Evolutionary conservation across 2,329 filamentous ascomycete species (phyloP).

Genomic region (Aspergillus arachidicola): DNA sequence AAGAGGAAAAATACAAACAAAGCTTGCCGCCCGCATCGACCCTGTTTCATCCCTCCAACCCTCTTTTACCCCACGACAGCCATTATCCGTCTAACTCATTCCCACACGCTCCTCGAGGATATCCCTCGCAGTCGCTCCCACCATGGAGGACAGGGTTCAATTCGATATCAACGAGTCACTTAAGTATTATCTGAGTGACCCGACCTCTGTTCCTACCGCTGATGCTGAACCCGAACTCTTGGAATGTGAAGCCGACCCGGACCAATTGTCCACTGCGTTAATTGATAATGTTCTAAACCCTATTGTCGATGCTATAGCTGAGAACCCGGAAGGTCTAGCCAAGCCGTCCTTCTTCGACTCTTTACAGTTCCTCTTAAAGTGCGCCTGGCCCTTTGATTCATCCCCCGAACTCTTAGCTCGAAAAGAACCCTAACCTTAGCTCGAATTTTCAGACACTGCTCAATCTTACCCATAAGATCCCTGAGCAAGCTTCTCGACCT

Average conservation of each 20-base stretch:
- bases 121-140: conserved; percentile 47
- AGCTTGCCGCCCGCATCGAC: conserved; percentile 7
- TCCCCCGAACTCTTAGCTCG: conserved; percentile 33
- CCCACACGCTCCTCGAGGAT: conserved; percentile 18
- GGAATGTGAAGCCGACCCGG: conserved; percentile 91
- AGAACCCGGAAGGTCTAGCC: conserved; percentile 85
- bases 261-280: conserved; percentile 74
- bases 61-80: conserved; percentile 3
- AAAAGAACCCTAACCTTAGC: conserved; percentile 61
- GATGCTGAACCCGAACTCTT: conserved; percentile 82
- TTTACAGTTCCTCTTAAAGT: conserved; percentile 95
- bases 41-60: conserved; percentile 8
- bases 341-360: conserved; percentile 84
- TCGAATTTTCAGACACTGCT: conserved; percentile 74
- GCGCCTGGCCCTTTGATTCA: conserved; percentile 61
- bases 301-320: conserved; percentile 88
- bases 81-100: background rate
- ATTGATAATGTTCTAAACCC: conserved; percentile 87
- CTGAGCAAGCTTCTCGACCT: conserved; percentile 93
- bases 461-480: conserved; percentile 75
- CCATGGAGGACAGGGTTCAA: conserved; percentile 66
- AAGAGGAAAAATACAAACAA: conserved; percentile 37
- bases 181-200: conserved; percentile 96
- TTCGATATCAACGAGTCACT: conserved; percentile 98
- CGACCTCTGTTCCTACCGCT: conserved; percentile 76